Evolutionary conservation across 1,284 basidiomycete genomes (phyloP), one percentile per base, ranked within the genome.

Genomic region (Heterobasidion parviporum): DNA sequence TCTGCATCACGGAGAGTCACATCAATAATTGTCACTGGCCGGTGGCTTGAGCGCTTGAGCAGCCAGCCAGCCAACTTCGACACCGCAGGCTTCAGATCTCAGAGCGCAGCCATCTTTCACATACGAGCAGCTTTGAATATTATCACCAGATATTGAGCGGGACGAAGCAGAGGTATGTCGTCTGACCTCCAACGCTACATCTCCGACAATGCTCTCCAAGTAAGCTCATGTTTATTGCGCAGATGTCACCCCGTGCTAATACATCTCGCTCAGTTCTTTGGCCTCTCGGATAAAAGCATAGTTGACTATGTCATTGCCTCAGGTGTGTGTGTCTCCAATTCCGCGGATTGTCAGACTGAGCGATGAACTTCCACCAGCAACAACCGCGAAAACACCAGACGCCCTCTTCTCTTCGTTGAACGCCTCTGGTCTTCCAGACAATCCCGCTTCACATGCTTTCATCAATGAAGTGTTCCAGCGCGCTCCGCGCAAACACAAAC

Each of bases 221-320:
- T 92, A 65, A 66, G 85, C 75, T 33, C 14, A 7, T 26, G 26
- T 26, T 26, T 26, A 26, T 26, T 26, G 26, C 26, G 26, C 26
- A 26, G 26, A 26, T 26, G 26, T 14, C 36, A 20, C 46, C 34
- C 32, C 53, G 52, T 8, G 53, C 33, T 54, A 41, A 34, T 53
- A 32, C 26, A 26, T 50, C 47, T 48, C 41, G 36, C 58, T 2
- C 63, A 92, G 89, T 78, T 93, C 60, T 87, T 94, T 63, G 89
- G 88, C 56, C 80, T 91, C 48, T 84, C 92, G 16, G 89, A 94
- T 72, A 78, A 79, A 59, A 91, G 83, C 60, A 90, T 89, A 58
- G 82, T 92, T 62, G 87, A 92, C 73, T 95, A 87, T 71, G 87
- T 95, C 35, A 76, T 91, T 69, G 90, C 91, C 50, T 83, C 87